A percentile compares a stretch with the other conserved stretches of the same genome.
phyloP scores from a whole-genome alignment of 73 alveolate genomes.

The Uronychia setigera region DNA sequence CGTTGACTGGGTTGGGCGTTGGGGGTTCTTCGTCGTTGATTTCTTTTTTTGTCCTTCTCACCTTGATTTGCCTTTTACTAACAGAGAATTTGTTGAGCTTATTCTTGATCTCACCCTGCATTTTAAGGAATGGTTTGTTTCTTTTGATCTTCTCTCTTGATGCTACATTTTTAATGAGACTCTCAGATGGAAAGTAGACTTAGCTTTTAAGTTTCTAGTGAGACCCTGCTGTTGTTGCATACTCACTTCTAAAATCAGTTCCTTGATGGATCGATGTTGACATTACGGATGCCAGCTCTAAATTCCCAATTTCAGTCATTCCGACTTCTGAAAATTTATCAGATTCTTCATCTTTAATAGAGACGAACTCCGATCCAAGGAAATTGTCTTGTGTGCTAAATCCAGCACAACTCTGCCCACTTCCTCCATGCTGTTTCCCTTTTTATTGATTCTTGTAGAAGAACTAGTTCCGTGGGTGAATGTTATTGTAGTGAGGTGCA shows the following conservation, averaged over 20 bases:
- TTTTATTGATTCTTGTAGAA: neutral
- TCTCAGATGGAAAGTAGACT: too few species aligned
- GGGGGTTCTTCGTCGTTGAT: too few species aligned
- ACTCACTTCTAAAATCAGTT: neutral
- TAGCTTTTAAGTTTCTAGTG: too few species aligned
- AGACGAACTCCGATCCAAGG: neutral
- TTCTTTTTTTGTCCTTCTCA: too few species aligned
- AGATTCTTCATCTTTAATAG: neutral
- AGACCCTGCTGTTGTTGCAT: too few species aligned
- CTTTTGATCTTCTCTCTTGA: neutral
- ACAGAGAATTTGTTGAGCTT: neutral
- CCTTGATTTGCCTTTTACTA: neutral
- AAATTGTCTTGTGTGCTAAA: neutral
- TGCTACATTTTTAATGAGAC: neutral
- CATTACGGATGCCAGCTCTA: neutral
- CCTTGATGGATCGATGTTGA: neutral
- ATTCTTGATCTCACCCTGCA: neutral
- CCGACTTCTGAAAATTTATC: neutral
- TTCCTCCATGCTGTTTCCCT: neutral
- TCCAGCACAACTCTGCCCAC: neutral
- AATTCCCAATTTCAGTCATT: neutral
- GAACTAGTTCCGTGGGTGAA: neutral
- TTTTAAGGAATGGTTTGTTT: neutral
- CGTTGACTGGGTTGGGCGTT: too few species aligned
- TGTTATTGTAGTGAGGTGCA: neutral